Evolutionary conservation across 108 stramenopile species (phyloP).

Genomic region (Phaeodactylum tricornutum): DNA sequence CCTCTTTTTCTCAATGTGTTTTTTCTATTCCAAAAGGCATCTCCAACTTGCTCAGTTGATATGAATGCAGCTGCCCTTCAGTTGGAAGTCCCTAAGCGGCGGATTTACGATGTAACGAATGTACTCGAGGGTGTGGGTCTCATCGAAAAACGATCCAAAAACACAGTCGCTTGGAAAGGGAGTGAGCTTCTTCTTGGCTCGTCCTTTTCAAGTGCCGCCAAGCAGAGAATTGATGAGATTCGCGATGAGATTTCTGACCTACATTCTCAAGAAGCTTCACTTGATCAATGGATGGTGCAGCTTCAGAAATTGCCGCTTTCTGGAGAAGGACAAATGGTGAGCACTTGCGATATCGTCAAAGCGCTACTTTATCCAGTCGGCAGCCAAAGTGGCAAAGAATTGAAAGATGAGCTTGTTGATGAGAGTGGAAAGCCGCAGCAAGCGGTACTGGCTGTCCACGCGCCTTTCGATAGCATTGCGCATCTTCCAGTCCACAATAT

Average conservation of each 20-base stretch:
- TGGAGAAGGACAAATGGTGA: no score
- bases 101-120: slow-evolving; percentile 94
- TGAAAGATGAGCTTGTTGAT: not conserved
- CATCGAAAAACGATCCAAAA: slow-evolving; percentile 70
- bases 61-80: not conserved
- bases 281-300: not conserved
- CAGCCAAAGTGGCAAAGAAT: not conserved
- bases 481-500: no score
- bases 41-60: not conserved
- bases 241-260: not conserved
- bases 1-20: no score
- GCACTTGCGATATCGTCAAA: not conserved
- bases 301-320: no score
- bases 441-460: not conserved
- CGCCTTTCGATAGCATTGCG: not conserved
- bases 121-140: slow-evolving; percentile 81
- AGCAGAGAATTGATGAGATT: not conserved
- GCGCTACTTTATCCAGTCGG: not conserved
- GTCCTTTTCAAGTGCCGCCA: not conserved
- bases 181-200: not conserved
- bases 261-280: not conserved
- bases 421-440: not conserved
- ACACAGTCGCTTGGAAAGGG: slow-evolving; percentile 85
- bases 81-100: slow-evolving; percentile 15
- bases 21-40: no score